phyloP scores from a whole-genome alignment of 805 yeast species.

The Metschnikowia shivogae region DNA sequence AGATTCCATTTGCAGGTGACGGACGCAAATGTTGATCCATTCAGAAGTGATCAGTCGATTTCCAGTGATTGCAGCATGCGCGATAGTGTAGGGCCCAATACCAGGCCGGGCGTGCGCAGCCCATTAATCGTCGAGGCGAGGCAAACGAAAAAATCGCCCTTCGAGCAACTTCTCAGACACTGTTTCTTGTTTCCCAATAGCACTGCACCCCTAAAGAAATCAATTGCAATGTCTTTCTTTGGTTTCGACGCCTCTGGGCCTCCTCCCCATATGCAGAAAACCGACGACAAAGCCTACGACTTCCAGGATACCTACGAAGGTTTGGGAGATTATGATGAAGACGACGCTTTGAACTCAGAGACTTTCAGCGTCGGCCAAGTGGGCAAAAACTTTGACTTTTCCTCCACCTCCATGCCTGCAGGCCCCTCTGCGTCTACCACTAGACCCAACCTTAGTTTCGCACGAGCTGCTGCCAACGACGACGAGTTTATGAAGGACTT shows the following conservation, averaged over 20 bases:
- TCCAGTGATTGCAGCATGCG: background rate
- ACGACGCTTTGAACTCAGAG: conserved; percentile 76
- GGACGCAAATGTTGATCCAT: too few species aligned
- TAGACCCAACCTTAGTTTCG: conserved; percentile 33
- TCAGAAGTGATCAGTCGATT: too few species aligned
- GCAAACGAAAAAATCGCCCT: background rate
- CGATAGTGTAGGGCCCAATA: conserved; percentile 2
- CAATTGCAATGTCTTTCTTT: conserved; percentile 56
- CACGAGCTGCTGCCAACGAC: conserved; percentile 39
- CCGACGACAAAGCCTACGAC: conserved; percentile 45
- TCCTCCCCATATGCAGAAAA: conserved; percentile 19
- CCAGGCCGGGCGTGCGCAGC: conserved; percentile 5
- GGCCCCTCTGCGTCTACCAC: conserved; percentile 15
- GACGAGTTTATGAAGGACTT: conserved; percentile 44
- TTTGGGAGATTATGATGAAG: conserved; percentile 63
- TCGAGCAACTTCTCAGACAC: background rate
- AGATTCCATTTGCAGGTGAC: background rate
- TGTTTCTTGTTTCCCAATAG: background rate
- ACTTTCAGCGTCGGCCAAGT: conserved; percentile 63
- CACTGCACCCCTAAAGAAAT: background rate
- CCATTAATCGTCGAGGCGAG: conserved; percentile 4
- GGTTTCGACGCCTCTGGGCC: conserved; percentile 55
- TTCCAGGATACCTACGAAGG: conserved; percentile 85
- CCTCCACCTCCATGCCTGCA: conserved; percentile 27
- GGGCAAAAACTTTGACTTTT: conserved; percentile 65